Evolutionary conservation across 129 eudicot species (phyloP).

Genomic region (Solidago caesia): DNA sequence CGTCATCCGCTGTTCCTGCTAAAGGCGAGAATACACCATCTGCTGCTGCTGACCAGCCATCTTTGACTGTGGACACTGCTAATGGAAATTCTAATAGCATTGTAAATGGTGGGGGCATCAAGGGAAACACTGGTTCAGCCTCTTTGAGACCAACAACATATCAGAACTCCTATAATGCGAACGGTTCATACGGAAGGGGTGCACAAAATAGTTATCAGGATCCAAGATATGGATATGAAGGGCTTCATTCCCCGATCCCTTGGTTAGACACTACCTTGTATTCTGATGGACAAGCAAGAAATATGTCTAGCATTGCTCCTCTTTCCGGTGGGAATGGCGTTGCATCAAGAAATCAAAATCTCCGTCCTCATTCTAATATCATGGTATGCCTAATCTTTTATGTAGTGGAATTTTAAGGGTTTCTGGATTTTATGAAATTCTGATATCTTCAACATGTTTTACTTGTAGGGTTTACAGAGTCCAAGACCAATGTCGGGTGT

Average conservation of each 20-base stretch:
- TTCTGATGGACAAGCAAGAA: conserved; percentile 51
- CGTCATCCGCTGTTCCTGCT: conserved; percentile 40
- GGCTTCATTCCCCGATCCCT: conserved; percentile 58
- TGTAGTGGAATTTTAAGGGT: background rate
- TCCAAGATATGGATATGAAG: conserved; percentile 56
- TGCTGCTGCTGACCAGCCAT: conserved; percentile 45
- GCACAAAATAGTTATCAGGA: conserved; percentile 57
- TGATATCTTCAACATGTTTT: background rate
- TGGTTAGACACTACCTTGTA: conserved; percentile 55
- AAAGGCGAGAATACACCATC: conserved; percentile 58
- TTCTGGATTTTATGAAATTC: background rate
- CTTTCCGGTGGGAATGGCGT: conserved; percentile 22
- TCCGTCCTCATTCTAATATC: conserved; percentile 30
- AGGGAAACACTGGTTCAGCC: conserved; percentile 48
- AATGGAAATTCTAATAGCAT: conserved; percentile 48
- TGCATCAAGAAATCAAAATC: conserved; percentile 55
- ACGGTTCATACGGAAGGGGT: conserved; percentile 57
- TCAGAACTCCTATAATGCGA: conserved; percentile 41
- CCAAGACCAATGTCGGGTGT: conserved; percentile 52
- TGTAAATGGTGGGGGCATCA: conserved; percentile 39
- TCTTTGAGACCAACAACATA: conserved; percentile 37
- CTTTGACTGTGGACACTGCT: conserved; percentile 50
- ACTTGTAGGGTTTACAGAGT: conserved; percentile 44
- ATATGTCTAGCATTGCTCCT: conserved; percentile 26
- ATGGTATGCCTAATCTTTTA: conserved; percentile 41